phyloP scores from a whole-genome alignment of 768 basidiomycete genomes.

The Collybia sordida region DNA sequence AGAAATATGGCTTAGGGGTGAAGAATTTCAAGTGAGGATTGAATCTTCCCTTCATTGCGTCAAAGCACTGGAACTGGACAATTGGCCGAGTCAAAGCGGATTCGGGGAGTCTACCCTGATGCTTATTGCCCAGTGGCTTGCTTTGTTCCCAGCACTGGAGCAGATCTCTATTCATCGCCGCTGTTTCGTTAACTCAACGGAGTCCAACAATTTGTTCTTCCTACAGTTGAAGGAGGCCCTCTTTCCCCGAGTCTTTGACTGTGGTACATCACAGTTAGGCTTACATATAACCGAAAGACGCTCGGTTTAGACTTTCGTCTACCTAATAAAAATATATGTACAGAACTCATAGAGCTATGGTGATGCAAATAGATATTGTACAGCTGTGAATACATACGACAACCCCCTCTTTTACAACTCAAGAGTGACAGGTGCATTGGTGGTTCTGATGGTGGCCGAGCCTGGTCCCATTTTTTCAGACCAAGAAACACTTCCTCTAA shows the following conservation, averaged over 20 bases:
- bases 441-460: slow-evolving; percentile 10
- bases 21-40: neutral
- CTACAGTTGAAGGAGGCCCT: neutral
- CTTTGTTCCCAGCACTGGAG: neutral
- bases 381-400: neutral
- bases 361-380: neutral
- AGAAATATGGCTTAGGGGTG: slow-evolving; percentile 1
- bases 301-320: too few relatives aligned
- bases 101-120: neutral
- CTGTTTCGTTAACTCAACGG: neutral
- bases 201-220: neutral
- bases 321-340: too few relatives aligned
- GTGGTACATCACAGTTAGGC: too few relatives aligned
- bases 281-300: too few relatives aligned
- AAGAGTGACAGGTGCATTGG: slow-evolving; percentile 14
- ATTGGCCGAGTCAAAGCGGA: neutral
- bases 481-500: slow-evolving; percentile 18
- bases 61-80: neutral
- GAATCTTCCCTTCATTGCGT: slow-evolving; percentile 1
- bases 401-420: slow-evolving; percentile 8
- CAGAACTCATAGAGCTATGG: too few relatives aligned
- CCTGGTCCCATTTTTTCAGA: slow-evolving; percentile 13
- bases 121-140: neutral
- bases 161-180: neutral
- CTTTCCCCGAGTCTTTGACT: too few relatives aligned